Base-by-base conservation (phyloP, 495 filamentous ascomycete species). In the Oidiodendron maius region DNA sequence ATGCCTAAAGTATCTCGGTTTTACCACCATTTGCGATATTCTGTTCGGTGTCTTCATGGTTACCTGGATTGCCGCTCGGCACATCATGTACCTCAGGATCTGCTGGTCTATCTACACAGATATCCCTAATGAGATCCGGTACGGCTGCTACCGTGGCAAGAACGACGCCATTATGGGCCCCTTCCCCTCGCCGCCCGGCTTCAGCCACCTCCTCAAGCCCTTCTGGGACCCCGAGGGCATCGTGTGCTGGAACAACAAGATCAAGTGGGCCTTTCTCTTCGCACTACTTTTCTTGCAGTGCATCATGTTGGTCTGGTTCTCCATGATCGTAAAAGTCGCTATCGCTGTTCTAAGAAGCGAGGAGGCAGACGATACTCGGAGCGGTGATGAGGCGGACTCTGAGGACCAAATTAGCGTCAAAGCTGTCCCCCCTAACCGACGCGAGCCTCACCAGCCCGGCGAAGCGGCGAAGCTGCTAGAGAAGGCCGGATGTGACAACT, bases 1-100 rank as follows among this genome's bases (percentile, higher is more conserved):
- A 65, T 84, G 93, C 51, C 78, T 97, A 51, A 95, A 94, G 64
- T 98, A 98, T 61, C 64, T 93, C n/a, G 80, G 83, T 44, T 87
- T 71, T 66, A 75, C 82, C 42, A 80, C 64, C 10, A 65, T 83
- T 52, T 96, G 91, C 77, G 91, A 96, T 59, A 65, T 80, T 48
- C 78, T 81, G 34, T 98, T 97, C 59, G 94, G 80, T 30, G 56
- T 94, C 32, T 95, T 98, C 69, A 83, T 97, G 68, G 53, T 87
- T 16, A 78, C 78, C 44, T 98, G 93, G 93, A 71, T 97, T 52
- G 55, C 86, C 20, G 77, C 86, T 3, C 86, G 93, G 34, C 93
- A 98, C 62, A 67, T 93, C 36, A 65, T 87, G 48, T 98, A 93
- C 69, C 68, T 77, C 25, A 65, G 74, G 39, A 80, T 95, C 34